Evolutionary conservation across 2,329 filamentous ascomycete genomes (phyloP), one percentile per base, ranked within the genome.

Genomic region (Lasiodiplodia theobromae): DNA sequence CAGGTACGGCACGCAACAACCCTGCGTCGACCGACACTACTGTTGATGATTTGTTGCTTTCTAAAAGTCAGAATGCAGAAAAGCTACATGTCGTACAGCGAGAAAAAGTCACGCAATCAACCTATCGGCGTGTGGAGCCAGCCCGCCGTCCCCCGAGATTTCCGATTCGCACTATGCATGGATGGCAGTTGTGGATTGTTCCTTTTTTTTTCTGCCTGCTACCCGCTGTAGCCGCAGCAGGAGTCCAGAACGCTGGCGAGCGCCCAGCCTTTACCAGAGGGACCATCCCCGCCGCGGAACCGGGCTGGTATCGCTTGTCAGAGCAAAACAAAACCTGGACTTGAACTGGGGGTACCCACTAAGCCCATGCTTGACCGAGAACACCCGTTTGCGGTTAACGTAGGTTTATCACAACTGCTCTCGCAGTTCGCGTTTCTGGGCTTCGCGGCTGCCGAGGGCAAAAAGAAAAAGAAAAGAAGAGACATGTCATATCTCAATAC

Each of bases 81-180:
- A 64, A 64, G 60, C 31, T 52, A 64, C 60, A 64, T 64, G 60
- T 52, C 60, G 31, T 64, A 64, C 47, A 49, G 14, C 21, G 10
- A 47, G 14, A 37, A 49, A 49, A 62, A 34, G 40, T 51, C 58
- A 34, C 58, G 58, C 58, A 49, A 47, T 47, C 44, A 21, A 49
- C 60, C 60, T 64, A 64, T 64, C 60, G 47, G 60, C n/a, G 18
- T n/a, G 60, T 18, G 60, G n/a, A 38, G 44, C 14, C 58, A 28
- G 34, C 25, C 58, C 58, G 47, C 52, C 12, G 60, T 34, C 47
- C 60, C 60, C 60, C 60, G 60, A 52, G 47, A 64, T 64, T 51
- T 31, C 47, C 60, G 47, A 44, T 64, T 64, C 60, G 60, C 60
- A 51, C 58, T 14, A 14, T 31, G 25, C 58, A 51, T 63, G 58